phyloP scores from a whole-genome alignment of 1,284 basidiomycete genomes.

The Meira miltonrushii region DNA sequence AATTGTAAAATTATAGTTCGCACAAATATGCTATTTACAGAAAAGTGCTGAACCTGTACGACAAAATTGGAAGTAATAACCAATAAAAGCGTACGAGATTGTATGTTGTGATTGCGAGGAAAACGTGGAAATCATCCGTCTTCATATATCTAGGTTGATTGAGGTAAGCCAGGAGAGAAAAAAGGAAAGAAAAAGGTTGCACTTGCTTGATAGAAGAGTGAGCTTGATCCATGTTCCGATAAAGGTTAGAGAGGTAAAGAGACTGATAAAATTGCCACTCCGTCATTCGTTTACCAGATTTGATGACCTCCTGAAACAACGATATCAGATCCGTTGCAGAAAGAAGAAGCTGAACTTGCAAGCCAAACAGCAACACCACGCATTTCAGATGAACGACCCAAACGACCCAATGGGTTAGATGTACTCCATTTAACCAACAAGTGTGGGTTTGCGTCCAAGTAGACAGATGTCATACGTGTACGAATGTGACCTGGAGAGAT shows the following conservation, averaged over 20 bases:
- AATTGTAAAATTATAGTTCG: too few relatives aligned
- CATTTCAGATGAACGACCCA: conserved; percentile 70
- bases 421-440: conserved; percentile 68
- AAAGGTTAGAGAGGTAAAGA: background rate
- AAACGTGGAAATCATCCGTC: background rate
- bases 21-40: too few relatives aligned
- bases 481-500: conserved; percentile 50
- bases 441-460: conserved; percentile 66
- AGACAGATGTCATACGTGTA: conserved; percentile 70
- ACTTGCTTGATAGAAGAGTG: too few relatives aligned
- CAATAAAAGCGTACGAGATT: too few relatives aligned
- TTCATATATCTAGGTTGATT: background rate
- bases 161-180: background rate
- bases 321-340: conserved; percentile 50
- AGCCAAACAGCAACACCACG: conserved; percentile 73
- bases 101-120: too few relatives aligned
- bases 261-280: background rate
- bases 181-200: background rate
- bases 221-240: too few relatives aligned
- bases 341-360: conserved; percentile 58
- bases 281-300: conserved; percentile 39
- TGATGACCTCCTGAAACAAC: conserved; percentile 52
- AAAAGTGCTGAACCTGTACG: too few relatives aligned
- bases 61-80: too few relatives aligned
- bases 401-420: conserved; percentile 68